These are phyloP conservation scores for Cercophora samala DNA, from an alignment of 495 filamentous ascomycete species.

Conservation along the genomic window DNA sequence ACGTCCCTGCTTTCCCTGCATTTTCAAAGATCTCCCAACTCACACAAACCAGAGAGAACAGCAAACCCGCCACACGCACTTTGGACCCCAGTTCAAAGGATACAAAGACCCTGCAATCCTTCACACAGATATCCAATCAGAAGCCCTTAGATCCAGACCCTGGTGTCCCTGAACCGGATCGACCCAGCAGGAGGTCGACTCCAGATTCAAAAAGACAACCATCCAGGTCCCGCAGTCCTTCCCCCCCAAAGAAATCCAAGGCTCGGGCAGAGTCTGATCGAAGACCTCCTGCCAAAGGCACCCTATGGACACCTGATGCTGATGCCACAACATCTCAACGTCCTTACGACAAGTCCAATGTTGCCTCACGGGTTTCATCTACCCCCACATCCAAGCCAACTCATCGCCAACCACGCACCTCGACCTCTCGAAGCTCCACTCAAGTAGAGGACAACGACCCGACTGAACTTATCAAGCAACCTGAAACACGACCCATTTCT, in stretches of 20 bases:
- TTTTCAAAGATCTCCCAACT: not conserved
- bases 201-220: slow-evolving; percentile 21
- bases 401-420: slow-evolving; percentile 11
- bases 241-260: slow-evolving; percentile 26
- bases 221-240: slow-evolving; percentile 21
- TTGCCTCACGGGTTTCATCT: slow-evolving; percentile 22
- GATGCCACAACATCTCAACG: slow-evolving; percentile 20
- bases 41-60: slow-evolving; percentile 4
- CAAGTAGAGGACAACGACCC: slow-evolving; percentile 15
- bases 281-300: slow-evolving; percentile 32
- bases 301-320: slow-evolving; percentile 38
- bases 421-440: not conserved
- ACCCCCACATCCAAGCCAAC: slow-evolving; percentile 15
- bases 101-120: not conserved
- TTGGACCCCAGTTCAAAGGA: not conserved
- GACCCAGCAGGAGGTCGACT: slow-evolving; percentile 14
- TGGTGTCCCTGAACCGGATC: not conserved
- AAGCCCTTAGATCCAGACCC: slow-evolving; percentile 13
- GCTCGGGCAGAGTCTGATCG: slow-evolving; percentile 33
- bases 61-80: not conserved
- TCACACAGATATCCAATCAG: not conserved
- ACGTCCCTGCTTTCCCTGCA: not conserved
- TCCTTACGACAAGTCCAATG: slow-evolving; percentile 26
- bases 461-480: slow-evolving; percentile 47
- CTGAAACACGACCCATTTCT: slow-evolving; percentile 65